Evolutionary conservation across 805 yeast genomes (phyloP).

Genomic region (Zygosaccharomyces gambellarensis): DNA sequence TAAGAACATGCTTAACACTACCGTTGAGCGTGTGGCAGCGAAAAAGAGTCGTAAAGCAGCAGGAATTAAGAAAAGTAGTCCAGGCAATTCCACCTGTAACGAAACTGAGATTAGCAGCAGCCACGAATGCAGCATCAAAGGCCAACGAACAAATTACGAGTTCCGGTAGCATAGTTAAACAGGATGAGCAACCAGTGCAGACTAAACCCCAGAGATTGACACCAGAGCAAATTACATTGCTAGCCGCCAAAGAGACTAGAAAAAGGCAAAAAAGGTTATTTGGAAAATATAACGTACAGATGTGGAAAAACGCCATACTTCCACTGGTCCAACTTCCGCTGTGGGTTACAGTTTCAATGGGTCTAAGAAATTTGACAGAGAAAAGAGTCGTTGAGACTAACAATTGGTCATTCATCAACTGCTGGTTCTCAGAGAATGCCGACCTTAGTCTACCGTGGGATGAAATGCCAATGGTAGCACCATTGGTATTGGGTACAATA

Average conservation of each 20-base stretch:
- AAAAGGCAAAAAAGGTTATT: constrained; percentile 71
- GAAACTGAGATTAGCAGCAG: constrained; percentile 46
- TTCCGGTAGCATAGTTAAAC: constrained; percentile 15
- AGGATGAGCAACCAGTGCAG: constrained; percentile 18
- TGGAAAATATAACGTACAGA: constrained; percentile 59
- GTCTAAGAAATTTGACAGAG: constrained; percentile 73
- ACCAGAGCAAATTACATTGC: constrained; percentile 70
- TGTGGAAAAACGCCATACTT: constrained; percentile 72
- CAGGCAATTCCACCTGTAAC: constrained; percentile 73
- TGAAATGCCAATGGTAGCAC: constrained; percentile 64
- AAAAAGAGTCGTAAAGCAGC: constrained; percentile 62
- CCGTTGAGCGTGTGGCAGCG: constrained; percentile 78
- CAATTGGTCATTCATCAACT: constrained; percentile 23
- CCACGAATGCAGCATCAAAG: constrained; percentile 19
- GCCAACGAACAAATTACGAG: constrained; percentile 6
- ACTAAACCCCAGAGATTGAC: constrained; percentile 43
- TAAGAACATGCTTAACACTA: constrained; percentile 63
- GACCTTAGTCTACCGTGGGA: constrained; percentile 59
- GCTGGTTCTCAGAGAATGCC: constrained; percentile 42
- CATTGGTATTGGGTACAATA: constrained; percentile 64
- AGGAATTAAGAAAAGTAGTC: constrained; percentile 62
- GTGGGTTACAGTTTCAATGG: constrained; percentile 75
- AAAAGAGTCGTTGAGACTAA: constrained; percentile 33
- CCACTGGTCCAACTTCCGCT: constrained; percentile 84
- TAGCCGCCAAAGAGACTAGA: constrained; percentile 73